Percentiles rank a stretch among this genome's conserved stretches.
Evolutionary conservation across 1,284 basidiomycete species (phyloP).

Genomic region (Melanopsichium pennsylvanicum): DNA sequence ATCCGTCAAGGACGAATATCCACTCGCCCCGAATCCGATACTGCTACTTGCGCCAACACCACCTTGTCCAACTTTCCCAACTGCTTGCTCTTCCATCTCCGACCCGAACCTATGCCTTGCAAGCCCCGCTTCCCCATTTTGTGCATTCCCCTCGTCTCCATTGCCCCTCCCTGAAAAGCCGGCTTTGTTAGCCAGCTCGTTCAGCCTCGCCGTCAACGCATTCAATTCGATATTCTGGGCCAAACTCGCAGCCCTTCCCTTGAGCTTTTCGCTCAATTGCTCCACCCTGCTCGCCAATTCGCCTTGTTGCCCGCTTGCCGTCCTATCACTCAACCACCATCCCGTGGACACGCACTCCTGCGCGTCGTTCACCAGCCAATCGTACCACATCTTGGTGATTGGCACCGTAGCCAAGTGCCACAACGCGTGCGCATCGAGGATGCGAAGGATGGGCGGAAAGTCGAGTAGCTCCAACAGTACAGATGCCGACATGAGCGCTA

Average conservation of each 20-base stretch:
- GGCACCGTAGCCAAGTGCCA: constrained; percentile 92
- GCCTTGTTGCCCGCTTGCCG: not conserved
- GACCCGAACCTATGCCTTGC: constrained; percentile 13
- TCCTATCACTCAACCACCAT: constrained; percentile 52
- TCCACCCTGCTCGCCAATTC: constrained; percentile 12
- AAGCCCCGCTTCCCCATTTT: no score
- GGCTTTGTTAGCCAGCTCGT: constrained; percentile 50
- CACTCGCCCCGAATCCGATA: constrained; percentile 3
- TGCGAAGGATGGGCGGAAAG: constrained; percentile 77
- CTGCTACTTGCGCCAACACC: constrained; percentile 16
- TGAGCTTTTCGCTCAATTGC: constrained; percentile 38
- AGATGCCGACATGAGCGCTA: constrained; percentile 76
- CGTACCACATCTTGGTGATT: constrained; percentile 80
- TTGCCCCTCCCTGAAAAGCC: constrained; percentile 28
- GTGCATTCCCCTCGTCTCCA: not conserved
- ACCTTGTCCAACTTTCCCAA: no score
- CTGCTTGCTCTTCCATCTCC: constrained; percentile 5
- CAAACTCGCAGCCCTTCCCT: constrained; percentile 38
- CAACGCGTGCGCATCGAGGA: constrained; percentile 90
- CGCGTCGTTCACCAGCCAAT: constrained; percentile 60
- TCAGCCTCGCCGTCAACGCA: constrained; percentile 46
- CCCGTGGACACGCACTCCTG: constrained; percentile 53
- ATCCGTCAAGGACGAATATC: constrained; percentile 4
- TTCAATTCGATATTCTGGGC: constrained; percentile 52
- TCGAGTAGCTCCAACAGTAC: constrained; percentile 89